Base-by-base conservation (phyloP, 345 rosid genomes). In the Populus euphratica region DNA sequence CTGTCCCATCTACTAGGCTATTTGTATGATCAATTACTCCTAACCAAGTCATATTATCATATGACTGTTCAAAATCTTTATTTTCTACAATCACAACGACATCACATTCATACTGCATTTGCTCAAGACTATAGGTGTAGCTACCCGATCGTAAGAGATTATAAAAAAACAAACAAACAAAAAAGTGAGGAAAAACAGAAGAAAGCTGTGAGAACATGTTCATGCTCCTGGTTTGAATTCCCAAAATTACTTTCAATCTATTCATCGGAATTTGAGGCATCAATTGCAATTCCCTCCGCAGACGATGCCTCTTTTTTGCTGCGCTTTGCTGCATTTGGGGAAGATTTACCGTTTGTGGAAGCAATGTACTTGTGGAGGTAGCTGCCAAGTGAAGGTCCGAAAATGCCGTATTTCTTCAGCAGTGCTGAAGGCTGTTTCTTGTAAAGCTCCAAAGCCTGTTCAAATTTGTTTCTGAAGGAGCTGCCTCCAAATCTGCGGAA, bases 351-450 rank as follows among this genome's bases (percentile, higher is more conserved):
- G 8, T 73, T 68, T n/a, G 18, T 49, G 18, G 81, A 56, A 69
- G 73, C 64, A 78, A 83, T 72, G 29, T 80, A 80, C 77, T 83
- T 83, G 73, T 86, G 94, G 63, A 84, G 72, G 39, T 81, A 75
- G 59, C 75, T 61, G 43, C 21, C 85, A 76, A 88, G 91, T 23
- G 91, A 86, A 29, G 92, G 92, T 33, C 95, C 91, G 13, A 90
- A 87, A 66, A 83, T 84, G 79, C 86, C 81, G 79, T 87, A 85
- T 80, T 88, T 91, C 41, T 91, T 91, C 91, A 0, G 91, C 85
- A 71, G 88, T 88, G 82, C 91, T 87, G 82, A 88, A 88, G 64
- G 97, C 93, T 0, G 82, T 62, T 85, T 92, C 85, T 61, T n/a
- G n/a, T n/a, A n/a, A 66, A 21, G 84, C 81, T 11, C 93, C 92